A percentile compares a stretch with the other conserved stretches of the same genome.
phyloP scores from a whole-genome alignment of 192 early-diverging fungal species.

The Kickxella alabastrina region DNA sequence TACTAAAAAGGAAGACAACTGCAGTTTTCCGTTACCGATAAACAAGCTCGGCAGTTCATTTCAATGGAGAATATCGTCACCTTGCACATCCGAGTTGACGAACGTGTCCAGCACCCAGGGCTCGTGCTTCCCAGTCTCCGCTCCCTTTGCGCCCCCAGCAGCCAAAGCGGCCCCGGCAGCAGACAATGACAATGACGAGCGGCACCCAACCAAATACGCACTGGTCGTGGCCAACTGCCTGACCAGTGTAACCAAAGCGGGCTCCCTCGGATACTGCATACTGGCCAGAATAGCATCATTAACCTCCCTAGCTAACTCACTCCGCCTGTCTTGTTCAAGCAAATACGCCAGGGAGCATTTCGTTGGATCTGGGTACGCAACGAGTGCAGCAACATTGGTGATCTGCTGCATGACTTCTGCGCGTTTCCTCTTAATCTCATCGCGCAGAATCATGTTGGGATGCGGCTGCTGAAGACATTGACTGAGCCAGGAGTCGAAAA shows the following conservation, averaged over 20 bases:
- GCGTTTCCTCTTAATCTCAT: slow-evolving; percentile 32
- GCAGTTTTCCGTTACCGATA: too few relatives aligned
- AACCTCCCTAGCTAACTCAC: slow-evolving; percentile 27
- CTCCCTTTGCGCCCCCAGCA: too few relatives aligned
- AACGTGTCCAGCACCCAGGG: too few relatives aligned
- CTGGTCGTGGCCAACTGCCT: slow-evolving; percentile 43
- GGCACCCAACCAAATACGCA: slow-evolving; percentile 27
- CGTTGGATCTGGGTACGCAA: slow-evolving; percentile 32
- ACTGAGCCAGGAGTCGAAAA: slow-evolving; percentile 35
- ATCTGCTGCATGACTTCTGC: slow-evolving; percentile 44
- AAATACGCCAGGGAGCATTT: slow-evolving; percentile 34
- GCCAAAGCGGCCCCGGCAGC: too few relatives aligned
- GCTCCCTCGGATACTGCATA: slow-evolving; percentile 31
- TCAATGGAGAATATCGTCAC: too few relatives aligned
- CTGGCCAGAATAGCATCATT: slow-evolving; percentile 31
- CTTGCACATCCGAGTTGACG: too few relatives aligned
- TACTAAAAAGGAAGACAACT: too few relatives aligned
- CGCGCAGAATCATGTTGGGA: slow-evolving; percentile 18
- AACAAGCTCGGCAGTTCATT: too few relatives aligned
- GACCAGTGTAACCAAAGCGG: slow-evolving; percentile 29
- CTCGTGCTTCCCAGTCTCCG: too few relatives aligned
- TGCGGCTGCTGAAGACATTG: neutral
- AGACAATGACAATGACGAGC: too few relatives aligned
- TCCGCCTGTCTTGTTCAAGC: slow-evolving; percentile 22
- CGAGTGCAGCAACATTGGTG: slow-evolving; percentile 37